Conservation (phyloP, 2,329 filamentous ascomycete species). For the Nemania diffusa region DNA sequence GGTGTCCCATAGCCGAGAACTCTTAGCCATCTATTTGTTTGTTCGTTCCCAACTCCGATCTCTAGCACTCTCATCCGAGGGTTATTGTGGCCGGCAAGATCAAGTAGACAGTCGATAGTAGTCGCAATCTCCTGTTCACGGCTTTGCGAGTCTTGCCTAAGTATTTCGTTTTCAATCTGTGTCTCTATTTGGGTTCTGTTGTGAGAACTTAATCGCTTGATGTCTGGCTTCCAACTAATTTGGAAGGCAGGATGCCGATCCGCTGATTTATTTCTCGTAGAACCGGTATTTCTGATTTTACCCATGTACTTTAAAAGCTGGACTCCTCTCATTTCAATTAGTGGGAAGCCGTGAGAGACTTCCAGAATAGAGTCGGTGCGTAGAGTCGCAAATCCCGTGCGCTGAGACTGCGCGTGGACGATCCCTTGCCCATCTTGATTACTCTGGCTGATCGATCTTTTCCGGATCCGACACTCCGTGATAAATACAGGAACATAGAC, state of each 20-base stretch:
- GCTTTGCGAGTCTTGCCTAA: neutral
- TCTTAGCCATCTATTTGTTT: too few species aligned
- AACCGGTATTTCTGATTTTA: neutral
- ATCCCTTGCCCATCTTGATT: neutral
- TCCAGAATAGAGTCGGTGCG: neutral
- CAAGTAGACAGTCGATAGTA: conserved; percentile 3
- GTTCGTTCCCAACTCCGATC: neutral
- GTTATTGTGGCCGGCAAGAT: conserved; percentile 27
- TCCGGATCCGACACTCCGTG: neutral
- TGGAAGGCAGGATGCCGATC: conserved; percentile 1
- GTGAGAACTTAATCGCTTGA: neutral
- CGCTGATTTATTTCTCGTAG: neutral
- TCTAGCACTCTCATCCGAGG: neutral
- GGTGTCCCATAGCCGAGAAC: neutral
- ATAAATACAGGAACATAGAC: neutral
- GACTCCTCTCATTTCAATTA: conserved; percentile 4
- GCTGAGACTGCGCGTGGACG: neutral
- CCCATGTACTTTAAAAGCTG: neutral
- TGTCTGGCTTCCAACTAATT: conserved; percentile 21
- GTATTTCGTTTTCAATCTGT: neutral
- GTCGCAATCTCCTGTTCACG: neutral
- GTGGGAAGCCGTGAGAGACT: neutral
- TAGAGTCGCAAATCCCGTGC: neutral
- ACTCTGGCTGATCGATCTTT: neutral
- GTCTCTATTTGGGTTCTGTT: neutral